Evolutionary conservation across 2,329 filamentous ascomycete genomes (phyloP), one percentile per base, ranked within the genome.

Genomic region (Furcasterigmium furcatum): DNA sequence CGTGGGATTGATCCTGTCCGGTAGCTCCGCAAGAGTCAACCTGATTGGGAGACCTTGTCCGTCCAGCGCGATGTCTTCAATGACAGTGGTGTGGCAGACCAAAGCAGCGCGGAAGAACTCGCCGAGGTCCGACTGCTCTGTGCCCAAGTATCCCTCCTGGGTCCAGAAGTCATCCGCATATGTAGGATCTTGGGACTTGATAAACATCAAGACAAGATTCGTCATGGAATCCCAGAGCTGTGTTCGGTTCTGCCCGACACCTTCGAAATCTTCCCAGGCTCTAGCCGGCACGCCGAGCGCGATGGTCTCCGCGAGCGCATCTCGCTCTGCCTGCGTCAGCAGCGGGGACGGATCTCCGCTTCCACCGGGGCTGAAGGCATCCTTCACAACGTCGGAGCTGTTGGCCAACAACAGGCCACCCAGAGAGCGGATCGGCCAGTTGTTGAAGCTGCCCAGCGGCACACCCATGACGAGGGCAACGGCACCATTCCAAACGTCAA

Each of bases 401-500:
- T 30, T 9, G 1, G 13, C 42, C 14, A 48, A 32, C 4, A 53
- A 30, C 1, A 53, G 29, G 1, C 49, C 47, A 4, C 45, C 46
- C 2, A 56, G 41, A 1, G 46, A 47, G 14, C 51, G 44, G 13
- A 55, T 45, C 2, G 27, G 38, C 10, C 25, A 55, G 16, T 52
- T 50, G 30, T 52, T 48, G n/a, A 53, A 54, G 5, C 39, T 53
- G 2, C 48, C 51, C 13, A 53, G 36, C 2, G 55, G 52, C 2
- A 48, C 32, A 2, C 47, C 53, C 30, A 55, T 51, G 3, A 58
- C 43, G 3, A 56, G 32, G 10, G 48, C 19, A 4, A 56, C 50
- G 16, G 43, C 43, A 4, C 56, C 56, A 13, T 56, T 34, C 56
- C 56, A 58, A 21, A 58, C 46, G 3, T 41, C 55, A 14, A 43